A percentile compares a stretch with the other conserved stretches of the same genome.
phyloP scores from a whole-genome alignment of 805 yeast genomes.

The Aciculoconidium aculeatum region DNA sequence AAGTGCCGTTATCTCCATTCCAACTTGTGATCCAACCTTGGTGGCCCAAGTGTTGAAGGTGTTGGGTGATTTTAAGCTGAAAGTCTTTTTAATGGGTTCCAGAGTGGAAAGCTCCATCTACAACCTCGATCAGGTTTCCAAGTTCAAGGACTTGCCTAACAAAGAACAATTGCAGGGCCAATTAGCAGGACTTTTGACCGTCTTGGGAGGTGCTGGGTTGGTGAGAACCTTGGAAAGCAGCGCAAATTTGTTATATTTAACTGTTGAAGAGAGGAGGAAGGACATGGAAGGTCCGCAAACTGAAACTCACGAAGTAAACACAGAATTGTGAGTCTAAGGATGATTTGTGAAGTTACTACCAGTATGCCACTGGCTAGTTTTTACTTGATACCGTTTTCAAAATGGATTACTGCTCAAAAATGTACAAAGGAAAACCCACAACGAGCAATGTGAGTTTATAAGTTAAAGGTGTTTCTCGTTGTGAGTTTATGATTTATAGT shows the following conservation, averaged over 20 bases:
- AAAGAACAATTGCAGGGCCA: constrained; percentile 70
- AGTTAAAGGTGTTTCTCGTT: too few species aligned
- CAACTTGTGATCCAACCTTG: constrained; percentile 61
- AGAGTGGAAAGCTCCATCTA: constrained; percentile 59
- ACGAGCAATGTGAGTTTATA: too few species aligned
- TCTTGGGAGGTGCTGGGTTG: constrained; percentile 84
- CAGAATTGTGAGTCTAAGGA: too few species aligned
- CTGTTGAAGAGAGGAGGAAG: constrained; percentile 60
- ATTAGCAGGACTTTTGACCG: constrained; percentile 76
- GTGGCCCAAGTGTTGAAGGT: constrained; percentile 59
- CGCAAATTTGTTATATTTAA: constrained; percentile 63
- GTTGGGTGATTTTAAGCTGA: constrained; percentile 61
- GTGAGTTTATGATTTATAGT: too few species aligned
- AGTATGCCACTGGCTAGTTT: too few species aligned
- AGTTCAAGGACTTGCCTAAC: constrained; percentile 70
- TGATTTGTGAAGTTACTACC: too few species aligned
- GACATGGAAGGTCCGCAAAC: constrained; percentile 33
- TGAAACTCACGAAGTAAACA: too few species aligned
- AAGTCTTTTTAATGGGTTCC: constrained; percentile 80
- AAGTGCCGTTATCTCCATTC: constrained; percentile 69
- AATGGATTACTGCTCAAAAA: too few species aligned
- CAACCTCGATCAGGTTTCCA: constrained; percentile 46
- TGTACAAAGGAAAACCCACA: too few species aligned
- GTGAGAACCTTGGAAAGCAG: constrained; percentile 73
- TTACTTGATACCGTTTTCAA: too few species aligned